phyloP scores from a whole-genome alignment of 192 early-diverging fungal genomes.

The Allomyces macrogynus region DNA sequence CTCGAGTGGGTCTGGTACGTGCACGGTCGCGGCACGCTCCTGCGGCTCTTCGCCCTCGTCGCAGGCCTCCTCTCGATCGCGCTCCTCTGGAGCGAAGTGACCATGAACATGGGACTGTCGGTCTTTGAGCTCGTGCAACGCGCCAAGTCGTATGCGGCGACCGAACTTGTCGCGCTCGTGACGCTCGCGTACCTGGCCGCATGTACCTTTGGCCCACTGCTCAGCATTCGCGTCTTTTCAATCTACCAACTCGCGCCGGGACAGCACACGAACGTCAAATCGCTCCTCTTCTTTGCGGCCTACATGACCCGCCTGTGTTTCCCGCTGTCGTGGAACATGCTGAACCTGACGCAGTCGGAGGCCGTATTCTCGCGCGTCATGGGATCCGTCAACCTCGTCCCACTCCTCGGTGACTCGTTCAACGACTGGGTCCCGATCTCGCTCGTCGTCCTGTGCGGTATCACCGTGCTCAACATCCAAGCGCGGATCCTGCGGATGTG shows the following conservation, averaged over 20 bases:
- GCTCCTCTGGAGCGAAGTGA: slow-evolving; percentile 87
- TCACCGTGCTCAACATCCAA: slow-evolving; percentile 66
- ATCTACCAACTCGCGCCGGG: slow-evolving; percentile 73
- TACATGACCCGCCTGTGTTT: slow-evolving; percentile 72
- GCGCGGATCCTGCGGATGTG: slow-evolving; percentile 54
- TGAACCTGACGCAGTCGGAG: slow-evolving; percentile 44
- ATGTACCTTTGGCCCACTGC: slow-evolving; percentile 76
- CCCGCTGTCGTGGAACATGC: slow-evolving; percentile 87
- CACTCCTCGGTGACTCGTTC: slow-evolving; percentile 68
- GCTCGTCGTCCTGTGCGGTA: slow-evolving; percentile 51
- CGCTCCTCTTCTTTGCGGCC: slow-evolving; percentile 75
- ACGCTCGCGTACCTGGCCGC: slow-evolving; percentile 78
- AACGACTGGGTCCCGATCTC: slow-evolving; percentile 73
- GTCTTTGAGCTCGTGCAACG: slow-evolving; percentile 45
- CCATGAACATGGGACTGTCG: slow-evolving; percentile 57
- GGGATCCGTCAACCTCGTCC: slow-evolving; percentile 65
- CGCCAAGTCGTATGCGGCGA: slow-evolving; percentile 4
- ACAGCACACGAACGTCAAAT: slow-evolving; percentile 81
- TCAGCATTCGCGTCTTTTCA: slow-evolving; percentile 75
- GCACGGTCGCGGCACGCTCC: slow-evolving; percentile 37
- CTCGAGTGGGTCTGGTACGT: slow-evolving; percentile 75
- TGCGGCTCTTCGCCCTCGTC: slow-evolving; percentile 33
- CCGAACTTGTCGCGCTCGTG: slow-evolving; percentile 44
- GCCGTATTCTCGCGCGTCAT: slow-evolving; percentile 39
- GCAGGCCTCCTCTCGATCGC: slow-evolving; percentile 38